Evolutionary conservation across 805 yeast species (phyloP).

Genomic region (Pichia kluyveri): DNA sequence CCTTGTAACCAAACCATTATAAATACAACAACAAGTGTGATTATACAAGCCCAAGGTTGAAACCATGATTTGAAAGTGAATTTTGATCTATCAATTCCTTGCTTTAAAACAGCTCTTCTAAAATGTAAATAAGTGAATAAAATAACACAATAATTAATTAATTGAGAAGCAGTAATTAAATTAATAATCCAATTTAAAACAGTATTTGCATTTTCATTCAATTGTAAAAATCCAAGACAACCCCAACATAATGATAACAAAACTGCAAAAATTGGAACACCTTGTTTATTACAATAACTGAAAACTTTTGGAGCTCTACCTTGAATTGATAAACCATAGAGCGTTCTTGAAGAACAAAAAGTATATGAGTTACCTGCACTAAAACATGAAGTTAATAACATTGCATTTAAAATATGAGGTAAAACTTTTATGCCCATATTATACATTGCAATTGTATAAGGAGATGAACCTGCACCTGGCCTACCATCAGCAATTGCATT

Average conservation of each 20-base stretch:
- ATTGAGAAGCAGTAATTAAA: conserved; percentile 60
- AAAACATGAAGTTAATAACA: conserved; percentile 63
- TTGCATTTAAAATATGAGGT: conserved; percentile 70
- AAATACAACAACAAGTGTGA: conserved; percentile 16
- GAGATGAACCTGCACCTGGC: conserved; percentile 49
- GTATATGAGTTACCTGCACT: conserved; percentile 79
- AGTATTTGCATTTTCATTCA: conserved; percentile 47
- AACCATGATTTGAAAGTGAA: conserved; percentile 45
- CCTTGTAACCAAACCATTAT: conserved; percentile 38
- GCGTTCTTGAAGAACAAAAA: conserved; percentile 56
- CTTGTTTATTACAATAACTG: conserved; percentile 50
- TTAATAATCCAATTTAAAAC: conserved; percentile 70
- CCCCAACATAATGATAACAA: conserved; percentile 51
- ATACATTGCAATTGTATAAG: conserved; percentile 75
- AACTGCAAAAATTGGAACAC: conserved; percentile 68
- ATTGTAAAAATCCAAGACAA: conserved; percentile 55
- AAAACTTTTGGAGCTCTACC: conserved; percentile 70
- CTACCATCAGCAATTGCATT: conserved; percentile 26
- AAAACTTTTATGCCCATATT: conserved; percentile 52
- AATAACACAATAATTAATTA: conserved; percentile 51
- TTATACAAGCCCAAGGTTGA: conserved; percentile 20
- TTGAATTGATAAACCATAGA: conserved; percentile 59
- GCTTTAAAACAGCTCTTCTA: conserved; percentile 47
- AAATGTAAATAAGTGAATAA: conserved; percentile 53
- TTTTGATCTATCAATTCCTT: conserved; percentile 35